Conservation (phyloP, 1,139 yeast species). For the Meyerozyma athensensis region DNA sequence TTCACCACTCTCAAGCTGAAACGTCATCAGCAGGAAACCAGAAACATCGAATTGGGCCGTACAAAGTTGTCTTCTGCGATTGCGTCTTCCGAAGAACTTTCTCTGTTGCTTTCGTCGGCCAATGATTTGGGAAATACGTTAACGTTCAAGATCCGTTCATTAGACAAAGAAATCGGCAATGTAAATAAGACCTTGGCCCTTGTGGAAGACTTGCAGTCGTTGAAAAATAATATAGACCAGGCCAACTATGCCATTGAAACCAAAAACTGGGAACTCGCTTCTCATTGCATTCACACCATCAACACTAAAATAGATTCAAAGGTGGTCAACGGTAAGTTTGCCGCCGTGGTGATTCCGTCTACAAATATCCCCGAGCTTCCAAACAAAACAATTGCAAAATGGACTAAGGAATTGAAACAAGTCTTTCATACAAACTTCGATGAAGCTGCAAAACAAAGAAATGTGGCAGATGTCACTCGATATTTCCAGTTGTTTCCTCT, state of each 20-base stretch:
- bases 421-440: constrained; percentile 61
- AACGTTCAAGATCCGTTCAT: constrained; percentile 62
- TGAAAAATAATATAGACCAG: constrained; percentile 62
- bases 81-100: constrained; percentile 41
- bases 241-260: constrained; percentile 66
- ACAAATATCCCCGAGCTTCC: constrained; percentile 87
- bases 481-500: constrained; percentile 86
- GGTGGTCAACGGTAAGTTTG: constrained; percentile 61
- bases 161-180: constrained; percentile 67
- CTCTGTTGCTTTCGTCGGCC: constrained; percentile 51
- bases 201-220: constrained; percentile 58
- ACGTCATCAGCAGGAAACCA: constrained; percentile 32
- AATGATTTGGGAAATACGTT: constrained; percentile 62
- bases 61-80: constrained; percentile 33
- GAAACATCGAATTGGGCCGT: constrained; percentile 33
- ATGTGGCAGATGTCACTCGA: constrained; percentile 67
- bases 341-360: constrained; percentile 83
- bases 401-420: constrained; percentile 54
- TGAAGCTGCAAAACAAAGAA: constrained; percentile 60
- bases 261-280: constrained; percentile 69
- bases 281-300: constrained; percentile 51
- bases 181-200: constrained; percentile 63
- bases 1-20: constrained; percentile 24
- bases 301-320: constrained; percentile 49
- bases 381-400: constrained; percentile 45